A percentile compares a stretch with the other conserved stretches of the same genome.
phyloP scores from a whole-genome alignment of 768 basidiomycete genomes.

The Calocera viscosa region DNA sequence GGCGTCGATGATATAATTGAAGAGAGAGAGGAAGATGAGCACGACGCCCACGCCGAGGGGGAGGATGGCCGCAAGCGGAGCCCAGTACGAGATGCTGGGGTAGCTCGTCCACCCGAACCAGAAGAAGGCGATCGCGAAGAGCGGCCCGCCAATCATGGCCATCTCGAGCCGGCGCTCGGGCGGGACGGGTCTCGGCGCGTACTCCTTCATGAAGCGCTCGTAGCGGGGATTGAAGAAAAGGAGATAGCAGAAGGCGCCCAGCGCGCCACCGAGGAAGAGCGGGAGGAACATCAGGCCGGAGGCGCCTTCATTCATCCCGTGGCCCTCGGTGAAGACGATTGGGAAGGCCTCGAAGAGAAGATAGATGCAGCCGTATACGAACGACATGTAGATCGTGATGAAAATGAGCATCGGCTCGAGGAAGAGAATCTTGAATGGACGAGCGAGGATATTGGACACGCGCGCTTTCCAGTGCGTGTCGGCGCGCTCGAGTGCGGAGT shows the following conservation, averaged over 20 bases:
- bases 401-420: slow-evolving; percentile 17
- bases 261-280: slow-evolving; percentile 18
- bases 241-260: slow-evolving; percentile 7
- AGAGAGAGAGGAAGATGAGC: slow-evolving; percentile 16
- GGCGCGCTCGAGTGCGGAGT: slow-evolving; percentile 12
- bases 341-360: slow-evolving; percentile 27
- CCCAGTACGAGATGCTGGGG: slow-evolving; percentile 15
- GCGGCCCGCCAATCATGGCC: slow-evolving; percentile 25
- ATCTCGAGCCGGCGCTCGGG: slow-evolving; percentile 28
- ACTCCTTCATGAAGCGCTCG: slow-evolving; percentile 13
- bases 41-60: slow-evolving; percentile 13
- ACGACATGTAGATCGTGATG: slow-evolving; percentile 15
- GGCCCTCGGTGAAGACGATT: slow-evolving; percentile 22
- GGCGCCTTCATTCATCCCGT: slow-evolving; percentile 24
- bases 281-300: slow-evolving; percentile 24
- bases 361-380: slow-evolving; percentile 7
- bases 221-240: slow-evolving; percentile 19
- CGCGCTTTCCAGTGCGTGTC: slow-evolving; percentile 9
- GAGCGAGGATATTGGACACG: slow-evolving; percentile 8
- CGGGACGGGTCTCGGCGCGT: slow-evolving; percentile 16
- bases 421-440: slow-evolving; percentile 15
- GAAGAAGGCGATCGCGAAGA: slow-evolving; percentile 29
- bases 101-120: slow-evolving; percentile 33
- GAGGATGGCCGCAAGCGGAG: slow-evolving; percentile 12
- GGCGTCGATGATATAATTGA: slow-evolving; percentile 15